A percentile compares a stretch with the other conserved stretches of the same genome.
phyloP scores from a whole-genome alignment of 331 rosid genomes.

The Telfairia occidentalis region DNA sequence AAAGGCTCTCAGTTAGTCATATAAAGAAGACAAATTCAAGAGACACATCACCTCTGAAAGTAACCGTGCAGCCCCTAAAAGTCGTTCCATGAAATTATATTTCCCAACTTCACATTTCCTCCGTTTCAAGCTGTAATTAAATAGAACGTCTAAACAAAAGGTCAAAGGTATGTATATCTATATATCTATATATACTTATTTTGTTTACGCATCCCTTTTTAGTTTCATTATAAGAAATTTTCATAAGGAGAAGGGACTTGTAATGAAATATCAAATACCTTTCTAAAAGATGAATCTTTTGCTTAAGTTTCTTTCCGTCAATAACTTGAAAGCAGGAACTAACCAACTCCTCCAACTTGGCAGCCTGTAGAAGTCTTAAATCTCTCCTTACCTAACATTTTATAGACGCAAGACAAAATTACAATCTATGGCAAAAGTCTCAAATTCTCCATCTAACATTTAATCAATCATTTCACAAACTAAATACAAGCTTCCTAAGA shows the following conservation, averaged over 20 bases:
- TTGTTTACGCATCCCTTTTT: neutral
- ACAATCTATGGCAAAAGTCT: neutral
- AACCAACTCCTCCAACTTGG: constrained; percentile 59
- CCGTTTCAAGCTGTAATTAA: constrained; percentile 54
- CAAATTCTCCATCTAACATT: neutral
- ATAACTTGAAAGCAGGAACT: constrained; percentile 51
- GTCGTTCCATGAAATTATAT: constrained; percentile 62
- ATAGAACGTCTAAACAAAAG: neutral
- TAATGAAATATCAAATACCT: constrained; percentile 33
- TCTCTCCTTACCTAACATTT: constrained; percentile 63
- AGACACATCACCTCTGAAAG: constrained; percentile 44
- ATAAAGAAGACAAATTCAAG: constrained; percentile 9
- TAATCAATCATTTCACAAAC: neutral
- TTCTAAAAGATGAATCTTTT: constrained; percentile 62
- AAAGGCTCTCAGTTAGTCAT: neutral
- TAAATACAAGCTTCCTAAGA: neutral
- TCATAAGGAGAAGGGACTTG: neutral
- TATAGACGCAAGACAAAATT: constrained; percentile 4
- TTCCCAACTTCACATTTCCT: constrained; percentile 49
- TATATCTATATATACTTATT: neutral
- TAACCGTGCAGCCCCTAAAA: constrained; percentile 66
- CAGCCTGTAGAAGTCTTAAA: constrained; percentile 43
- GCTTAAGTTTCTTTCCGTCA: constrained; percentile 55
- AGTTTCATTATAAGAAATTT: neutral
- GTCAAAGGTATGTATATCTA: neutral